Base-by-base conservation (phyloP, 768 basidiomycete genomes). In the Amanita rubescens region DNA sequence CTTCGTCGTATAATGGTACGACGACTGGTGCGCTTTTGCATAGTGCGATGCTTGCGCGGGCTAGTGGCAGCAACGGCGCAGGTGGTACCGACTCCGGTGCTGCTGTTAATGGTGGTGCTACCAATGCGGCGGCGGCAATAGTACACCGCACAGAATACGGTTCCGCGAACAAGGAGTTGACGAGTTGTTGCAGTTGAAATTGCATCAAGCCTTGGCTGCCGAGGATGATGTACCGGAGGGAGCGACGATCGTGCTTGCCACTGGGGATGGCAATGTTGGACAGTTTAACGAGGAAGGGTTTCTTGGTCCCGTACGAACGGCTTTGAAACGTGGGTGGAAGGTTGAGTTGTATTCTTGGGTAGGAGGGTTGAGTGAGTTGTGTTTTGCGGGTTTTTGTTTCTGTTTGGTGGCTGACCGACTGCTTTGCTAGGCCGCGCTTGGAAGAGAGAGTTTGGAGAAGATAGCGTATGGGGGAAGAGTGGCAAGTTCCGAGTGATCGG, bases 331-430 rank as follows among this genome's bases (percentile, higher is more conserved):
- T 44, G 94, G 94, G 2, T 98, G 94, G 94, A 78, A 76, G 53
- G 92, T 98, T n/a, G 94, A 98, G 70, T 63, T 97, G 62, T 94
- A 92, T 69, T 88, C 90, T 0, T 98, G 93, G 86, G 86, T 89
- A 63, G 83, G 85, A 44, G 87, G 89, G 1, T 66, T 91, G 55
- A 92, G 90, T 75, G 53, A 67, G 72, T 67, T 11, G 24, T 55
- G 8, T 42, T 53, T 35, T 35, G 34, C 49, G n/a, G n/a, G n/a
- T n/a, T n/a, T n/a, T n/a, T 6, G 41, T 8, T 45, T 20, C 14
- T 51, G 30, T 30, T 45, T 20, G 25, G 32, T 15, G 7, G 37
- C 51, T 55, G 47, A 44, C 42, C 48, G 17, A 46, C 15, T 30
- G 32, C 6, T 7, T 52, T 53, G 4, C 17, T 46, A 75, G 73